Evolutionary conservation across 2,329 filamentous ascomycete species (phyloP).

Genomic region (Tetracladium maxilliforme): DNA sequence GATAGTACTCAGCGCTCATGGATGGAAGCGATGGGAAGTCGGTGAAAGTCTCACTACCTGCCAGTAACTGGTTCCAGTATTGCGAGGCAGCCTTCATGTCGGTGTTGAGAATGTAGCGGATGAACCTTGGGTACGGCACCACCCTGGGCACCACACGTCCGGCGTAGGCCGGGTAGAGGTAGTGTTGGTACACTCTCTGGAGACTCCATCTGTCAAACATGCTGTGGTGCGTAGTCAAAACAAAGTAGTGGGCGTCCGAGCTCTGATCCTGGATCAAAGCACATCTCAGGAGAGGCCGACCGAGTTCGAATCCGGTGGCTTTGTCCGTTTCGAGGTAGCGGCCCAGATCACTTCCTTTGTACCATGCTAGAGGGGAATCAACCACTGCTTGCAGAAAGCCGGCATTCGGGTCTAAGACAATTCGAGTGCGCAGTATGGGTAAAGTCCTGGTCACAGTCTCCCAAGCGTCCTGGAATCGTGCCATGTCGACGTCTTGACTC

Average conservation of each 20-base stretch:
- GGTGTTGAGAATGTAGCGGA: constrained; percentile 2
- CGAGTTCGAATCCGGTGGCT: too few species aligned
- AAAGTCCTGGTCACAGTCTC: constrained; percentile 37
- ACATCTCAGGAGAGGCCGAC: constrained; percentile 3
- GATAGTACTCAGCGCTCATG: too few species aligned
- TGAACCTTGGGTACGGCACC: constrained; percentile 2
- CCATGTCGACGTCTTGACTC: constrained; percentile 32
- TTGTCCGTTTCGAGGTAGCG: too few species aligned
- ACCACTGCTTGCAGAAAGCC: too few species aligned
- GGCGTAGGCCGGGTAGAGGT: constrained; percentile 1
- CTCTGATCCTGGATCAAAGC: constrained; percentile 1
- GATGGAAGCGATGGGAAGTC: too few species aligned
- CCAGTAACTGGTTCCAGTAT: constrained; percentile 3
- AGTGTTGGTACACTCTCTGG: neutral
- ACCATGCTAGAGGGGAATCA: too few species aligned
- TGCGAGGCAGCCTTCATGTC: constrained; percentile 1
- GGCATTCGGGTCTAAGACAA: too few species aligned
- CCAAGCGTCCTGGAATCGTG: constrained; percentile 47
- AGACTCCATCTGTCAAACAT: constrained; percentile 4
- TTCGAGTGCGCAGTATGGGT: constrained; percentile 63
- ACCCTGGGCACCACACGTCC: too few species aligned
- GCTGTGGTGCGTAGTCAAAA: constrained; percentile 6
- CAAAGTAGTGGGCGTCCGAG: constrained; percentile 4
- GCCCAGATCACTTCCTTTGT: too few species aligned
- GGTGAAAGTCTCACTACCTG: too few species aligned